Percentiles rank a stretch among this genome's conserved stretches.
These are phyloP conservation scores for Whalleya microplaca DNA, from an alignment of 2,329 filamentous ascomycete genomes.

Conservation along the genomic window DNA sequence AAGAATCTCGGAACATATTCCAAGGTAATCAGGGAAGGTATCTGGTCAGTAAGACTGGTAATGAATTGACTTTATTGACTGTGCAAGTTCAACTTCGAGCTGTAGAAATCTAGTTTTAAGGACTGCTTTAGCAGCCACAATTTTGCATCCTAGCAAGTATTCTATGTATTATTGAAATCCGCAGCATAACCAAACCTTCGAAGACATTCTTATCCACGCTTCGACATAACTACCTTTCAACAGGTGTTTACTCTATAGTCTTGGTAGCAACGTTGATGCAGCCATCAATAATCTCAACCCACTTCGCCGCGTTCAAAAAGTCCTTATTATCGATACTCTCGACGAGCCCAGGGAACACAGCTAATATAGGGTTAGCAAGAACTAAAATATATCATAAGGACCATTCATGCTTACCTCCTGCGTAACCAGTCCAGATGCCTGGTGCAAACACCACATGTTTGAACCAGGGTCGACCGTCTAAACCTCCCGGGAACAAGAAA, in stretches of 20 bases:
- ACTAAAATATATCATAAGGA: not conserved
- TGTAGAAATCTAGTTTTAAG: not conserved
- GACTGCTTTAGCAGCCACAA: not conserved
- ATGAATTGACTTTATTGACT: not conserved
- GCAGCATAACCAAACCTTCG: not conserved
- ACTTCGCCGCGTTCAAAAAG: slow-evolving; percentile 60
- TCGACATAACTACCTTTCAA: too few relatives aligned
- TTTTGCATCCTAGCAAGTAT: not conserved
- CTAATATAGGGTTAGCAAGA: slow-evolving; percentile 34
- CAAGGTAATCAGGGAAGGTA: not conserved
- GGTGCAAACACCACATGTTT: slow-evolving; percentile 95
- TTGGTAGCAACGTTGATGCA: slow-evolving; percentile 53
- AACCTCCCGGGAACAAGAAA: slow-evolving; percentile 74
- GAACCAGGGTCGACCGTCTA: slow-evolving; percentile 85
- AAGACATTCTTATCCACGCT: too few relatives aligned
- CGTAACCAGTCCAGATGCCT: slow-evolving; percentile 88
- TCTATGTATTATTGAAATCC: not conserved
- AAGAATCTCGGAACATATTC: not conserved
- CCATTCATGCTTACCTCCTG: slow-evolving; percentile 62
- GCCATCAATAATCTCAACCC: slow-evolving; percentile 61
- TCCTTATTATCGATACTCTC: slow-evolving; percentile 66
- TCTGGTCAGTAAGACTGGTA: not conserved
- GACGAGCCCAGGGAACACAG: slow-evolving; percentile 64
- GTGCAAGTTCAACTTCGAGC: not conserved
- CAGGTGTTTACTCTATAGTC: slow-evolving; percentile 33